Base-by-base conservation (phyloP, 305 asterid genomes). In the Fraxinus albicans region DNA sequence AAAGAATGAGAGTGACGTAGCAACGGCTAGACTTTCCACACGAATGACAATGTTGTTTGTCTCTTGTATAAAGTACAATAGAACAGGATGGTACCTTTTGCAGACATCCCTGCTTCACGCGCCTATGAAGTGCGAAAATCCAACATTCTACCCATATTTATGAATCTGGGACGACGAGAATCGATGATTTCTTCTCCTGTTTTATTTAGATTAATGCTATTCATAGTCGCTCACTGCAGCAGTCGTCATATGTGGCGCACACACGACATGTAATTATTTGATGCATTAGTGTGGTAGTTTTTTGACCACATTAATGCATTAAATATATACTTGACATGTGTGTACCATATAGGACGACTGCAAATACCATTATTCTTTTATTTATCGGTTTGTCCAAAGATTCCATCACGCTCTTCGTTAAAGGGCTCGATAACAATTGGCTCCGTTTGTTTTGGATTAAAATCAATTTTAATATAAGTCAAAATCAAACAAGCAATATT, bases 321-420 rank as follows among this genome's bases (percentile, higher is more conserved):
- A 29, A 29, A 29, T 29, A 29, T 29, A 31, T 4, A 31, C 3
- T 31, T 31, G 34, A 31, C 34, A 31, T 31, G 34, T 31, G 34
- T 31, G 34, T 31, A 4, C 34, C 34, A 31, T 3, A 31, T 31
- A 31, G 34, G 1, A 31, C 34, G 34, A 31, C 34, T 31, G 34
- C 34, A 31, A 31, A 31, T 31, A 31, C 34, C 34, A 31, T 31
- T 31, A 31, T 31, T 31, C 34, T 73, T 65, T 17, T 76, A 53
- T 76, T 81, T 79, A 78, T 84, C 82, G 86, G 90, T 80, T 88
- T 83, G 88, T 87, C 92, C 88, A 90, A 88, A 86, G 93, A 86
- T 87, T 91, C 86, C 44, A 23, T 79, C 93, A 87, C 91, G 89
- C 91, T 88, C 92, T 55, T 83, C 79, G 78, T 55, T 29, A 27